Base-by-base conservation (phyloP, 2,329 filamentous ascomycete genomes). In the Epichloe coenophiala region DNA sequence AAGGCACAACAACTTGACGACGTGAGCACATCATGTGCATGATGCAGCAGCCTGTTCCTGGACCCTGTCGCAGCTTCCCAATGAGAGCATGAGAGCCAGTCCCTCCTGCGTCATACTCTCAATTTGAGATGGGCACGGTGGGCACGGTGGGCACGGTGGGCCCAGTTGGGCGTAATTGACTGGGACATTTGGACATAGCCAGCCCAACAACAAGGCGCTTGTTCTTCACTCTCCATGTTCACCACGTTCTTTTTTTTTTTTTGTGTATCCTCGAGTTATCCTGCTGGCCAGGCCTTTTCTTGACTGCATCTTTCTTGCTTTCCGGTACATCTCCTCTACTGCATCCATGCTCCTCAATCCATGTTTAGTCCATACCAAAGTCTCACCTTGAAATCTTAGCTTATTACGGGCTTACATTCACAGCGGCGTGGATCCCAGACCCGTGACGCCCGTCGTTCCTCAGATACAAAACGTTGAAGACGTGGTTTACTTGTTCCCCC, bases 71-170 rank as follows among this genome's bases (percentile, higher is more conserved):
- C 52, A 27, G 12, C 45, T 50, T 48, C 47, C 47, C 47, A n/a
- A 38, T 21, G 23, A 38, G 37, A 40, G 42, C 48, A 35, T 38
- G 49, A 27, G 27, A 40, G 47, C 43, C 42, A 49, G 47, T 55
- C 51, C 27, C 48, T 55, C 53, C 50, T 56, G 55, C 55, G 48
- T 54, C 53, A 53, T 53, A 42, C 48, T 50, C 42, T 46, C 17
- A 46, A 15, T 38, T 13, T 41, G 23, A 42, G 17, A 47, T 43
- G 17, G 42, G n/a, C 39, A 19, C 5, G 7, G 7, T 41, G 36
- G 37, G 19, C 19, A 17, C 17, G 17, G 17, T 43, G 17, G 42
- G n/a, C 39, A 19, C 5, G 7, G 7, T 41, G 36, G 37, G 19
- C 19, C 12, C 21, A 33, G 41, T 19, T 21, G 31, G 39, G 33